These are phyloP conservation scores for Paecilomyces formosus DNA, from an alignment of 2,329 filamentous ascomycete genomes.

Conservation along the genomic window DNA sequence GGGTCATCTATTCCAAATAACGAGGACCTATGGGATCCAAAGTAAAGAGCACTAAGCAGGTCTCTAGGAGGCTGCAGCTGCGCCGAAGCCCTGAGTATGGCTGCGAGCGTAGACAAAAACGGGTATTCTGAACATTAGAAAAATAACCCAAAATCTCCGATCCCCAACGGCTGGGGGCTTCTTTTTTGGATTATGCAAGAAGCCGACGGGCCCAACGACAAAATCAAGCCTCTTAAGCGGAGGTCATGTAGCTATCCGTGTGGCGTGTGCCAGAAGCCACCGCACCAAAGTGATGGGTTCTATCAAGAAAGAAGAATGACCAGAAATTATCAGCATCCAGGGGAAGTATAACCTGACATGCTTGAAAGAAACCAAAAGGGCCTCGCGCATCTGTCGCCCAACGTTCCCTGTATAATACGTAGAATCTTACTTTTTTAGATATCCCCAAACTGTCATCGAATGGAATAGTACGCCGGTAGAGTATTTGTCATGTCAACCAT, in stretches of 20 bases:
- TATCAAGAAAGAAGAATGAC: not conserved
- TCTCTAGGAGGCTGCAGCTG: not conserved
- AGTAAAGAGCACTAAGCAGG: not conserved
- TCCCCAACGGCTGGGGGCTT: not conserved
- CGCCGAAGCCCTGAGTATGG: not conserved
- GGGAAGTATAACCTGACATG: not conserved
- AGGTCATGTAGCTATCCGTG: not conserved
- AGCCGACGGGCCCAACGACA: not conserved
- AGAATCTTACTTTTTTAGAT: not conserved
- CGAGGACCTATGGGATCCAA: not conserved
- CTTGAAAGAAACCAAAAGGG: not conserved
- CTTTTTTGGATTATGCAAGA: not conserved
- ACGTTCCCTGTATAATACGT: not conserved
- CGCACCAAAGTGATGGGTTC: not conserved
- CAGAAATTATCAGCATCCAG: not conserved
- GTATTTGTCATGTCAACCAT: not conserved
- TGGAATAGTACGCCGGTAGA: not conserved
- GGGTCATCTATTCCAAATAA: not conserved
- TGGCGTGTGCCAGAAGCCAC: not conserved
- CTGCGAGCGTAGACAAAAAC: not conserved
- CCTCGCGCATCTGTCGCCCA: not conserved
- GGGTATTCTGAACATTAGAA: not conserved
- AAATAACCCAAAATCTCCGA: not conserved
- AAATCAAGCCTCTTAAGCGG: not conserved
- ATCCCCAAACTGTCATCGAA: not conserved